A percentile compares a stretch with the other conserved stretches of the same genome.
These are phyloP conservation scores for Sporothrix protearum DNA, from an alignment of 2,329 filamentous ascomycete genomes.

Conservation along the genomic window DNA sequence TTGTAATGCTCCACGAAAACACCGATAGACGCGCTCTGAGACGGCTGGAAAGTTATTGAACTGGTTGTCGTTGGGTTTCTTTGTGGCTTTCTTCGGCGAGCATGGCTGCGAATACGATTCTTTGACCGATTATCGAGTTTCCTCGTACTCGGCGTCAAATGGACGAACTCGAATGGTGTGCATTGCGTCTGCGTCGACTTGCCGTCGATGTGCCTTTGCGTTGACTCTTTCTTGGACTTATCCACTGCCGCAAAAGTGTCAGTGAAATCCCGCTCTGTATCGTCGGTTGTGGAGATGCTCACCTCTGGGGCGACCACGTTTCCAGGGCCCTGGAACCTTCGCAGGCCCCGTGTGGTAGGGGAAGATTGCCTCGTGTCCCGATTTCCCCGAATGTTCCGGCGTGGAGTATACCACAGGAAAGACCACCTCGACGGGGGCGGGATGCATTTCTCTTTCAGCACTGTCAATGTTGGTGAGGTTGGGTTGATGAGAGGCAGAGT, in stretches of 20 bases:
- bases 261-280: background rate
- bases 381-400: background rate
- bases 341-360: conserved; percentile 7
- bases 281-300: background rate
- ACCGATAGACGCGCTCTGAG: background rate
- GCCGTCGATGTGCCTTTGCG: background rate
- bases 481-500: background rate
- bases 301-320: conserved; percentile 19
- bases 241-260: background rate
- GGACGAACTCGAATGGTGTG: conserved; percentile 17
- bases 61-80: background rate
- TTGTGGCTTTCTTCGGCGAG: background rate
- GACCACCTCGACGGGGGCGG: conserved; percentile 5
- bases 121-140: background rate
- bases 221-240: background rate
- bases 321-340: conserved; percentile 23
- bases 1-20: conserved; percentile 13
- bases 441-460: background rate
- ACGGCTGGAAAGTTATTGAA: background rate
- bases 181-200: background rate
- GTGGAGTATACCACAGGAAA: background rate
- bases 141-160: background rate
- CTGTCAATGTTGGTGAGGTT: background rate
- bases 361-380: conserved; percentile 6
- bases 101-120: conserved; percentile 12